A percentile compares a stretch with the other conserved stretches of the same genome.
These are phyloP conservation scores for Phanerochaete sordida DNA, from an alignment of 768 basidiomycete species.

Conservation along the genomic window DNA sequence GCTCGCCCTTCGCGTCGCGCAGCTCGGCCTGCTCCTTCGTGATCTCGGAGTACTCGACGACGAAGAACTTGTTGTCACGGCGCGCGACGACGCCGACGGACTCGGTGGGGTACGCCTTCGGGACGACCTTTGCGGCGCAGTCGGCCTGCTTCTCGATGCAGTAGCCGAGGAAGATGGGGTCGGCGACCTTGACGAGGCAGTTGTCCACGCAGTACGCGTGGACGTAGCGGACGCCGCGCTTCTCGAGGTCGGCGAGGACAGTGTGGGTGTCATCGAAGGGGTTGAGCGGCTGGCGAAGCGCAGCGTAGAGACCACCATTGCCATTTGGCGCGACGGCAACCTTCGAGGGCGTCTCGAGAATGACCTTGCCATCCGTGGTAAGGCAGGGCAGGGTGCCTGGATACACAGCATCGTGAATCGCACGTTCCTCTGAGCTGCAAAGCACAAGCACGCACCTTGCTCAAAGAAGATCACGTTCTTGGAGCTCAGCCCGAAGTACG, in stretches of 20 bases:
- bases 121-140: conserved; percentile 95
- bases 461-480: conserved; percentile 91
- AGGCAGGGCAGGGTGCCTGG: conserved; percentile 94
- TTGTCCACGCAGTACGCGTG: conserved; percentile 99
- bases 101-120: conserved; percentile 82
- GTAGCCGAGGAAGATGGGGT: conserved; percentile 95
- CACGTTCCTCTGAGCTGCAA: not conserved
- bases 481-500: conserved; percentile 77
- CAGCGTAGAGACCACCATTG: conserved; percentile 96
- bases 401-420: not conserved
- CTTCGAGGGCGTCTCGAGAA: conserved; percentile 74
- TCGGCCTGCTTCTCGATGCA: conserved; percentile 85
- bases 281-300: conserved; percentile 75
- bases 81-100: conserved; percentile 93
- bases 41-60: conserved; percentile 98
- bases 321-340: conserved; percentile 97
- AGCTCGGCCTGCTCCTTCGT: conserved; percentile 81
- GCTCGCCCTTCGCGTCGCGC: conserved; percentile 65
- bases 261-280: conserved; percentile 55
- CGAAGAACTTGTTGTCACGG: conserved; percentile 79
- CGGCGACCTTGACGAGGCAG: conserved; percentile 95
- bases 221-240: conserved; percentile 79
- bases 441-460: conserved; percentile 64
- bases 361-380: conserved; percentile 88
- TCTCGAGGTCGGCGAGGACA: conserved; percentile 79